Evolutionary conservation across 139 green algal species (phyloP).

Genomic region (Asterochloris sp.): DNA sequence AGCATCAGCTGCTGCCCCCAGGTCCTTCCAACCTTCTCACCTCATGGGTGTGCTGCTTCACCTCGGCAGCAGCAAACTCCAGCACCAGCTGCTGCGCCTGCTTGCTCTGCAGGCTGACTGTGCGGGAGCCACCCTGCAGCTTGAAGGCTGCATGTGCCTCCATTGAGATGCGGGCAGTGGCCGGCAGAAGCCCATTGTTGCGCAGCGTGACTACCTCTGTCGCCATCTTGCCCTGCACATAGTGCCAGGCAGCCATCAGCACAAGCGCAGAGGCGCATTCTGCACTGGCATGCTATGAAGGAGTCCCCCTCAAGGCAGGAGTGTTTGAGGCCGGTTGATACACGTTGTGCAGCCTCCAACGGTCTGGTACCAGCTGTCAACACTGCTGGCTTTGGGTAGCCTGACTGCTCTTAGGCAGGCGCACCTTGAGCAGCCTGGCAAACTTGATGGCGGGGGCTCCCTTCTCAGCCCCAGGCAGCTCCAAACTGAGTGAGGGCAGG

Average conservation of each 20-base stretch:
- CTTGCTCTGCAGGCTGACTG: conserved; percentile 55
- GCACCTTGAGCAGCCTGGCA: conserved; percentile 43
- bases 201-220: conserved; percentile 44
- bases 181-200: conserved; percentile 74
- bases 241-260: not conserved
- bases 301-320: no score
- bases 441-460: conserved; percentile 55
- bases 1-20: not conserved
- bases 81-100: conserved; percentile 42
- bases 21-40: conserved; percentile 6
- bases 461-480: conserved; percentile 41
- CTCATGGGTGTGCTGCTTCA: conserved; percentile 30
- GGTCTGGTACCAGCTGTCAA: no score
- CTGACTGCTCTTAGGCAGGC: not conserved
- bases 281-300: not conserved
- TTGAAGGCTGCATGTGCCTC: conserved; percentile 45
- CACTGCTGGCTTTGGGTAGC: no score
- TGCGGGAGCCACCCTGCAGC: conserved; percentile 15
- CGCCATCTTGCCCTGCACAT: conserved; percentile 32
- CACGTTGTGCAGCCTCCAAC: no score
- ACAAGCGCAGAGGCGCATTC: not conserved
- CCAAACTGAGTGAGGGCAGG: conserved; percentile 64
- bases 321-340: no score
- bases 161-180: conserved; percentile 52
- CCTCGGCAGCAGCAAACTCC: conserved; percentile 39